Evolutionary conservation across 2,329 filamentous ascomycete genomes (phyloP).

Genomic region (Ceratocystis colombiana): DNA sequence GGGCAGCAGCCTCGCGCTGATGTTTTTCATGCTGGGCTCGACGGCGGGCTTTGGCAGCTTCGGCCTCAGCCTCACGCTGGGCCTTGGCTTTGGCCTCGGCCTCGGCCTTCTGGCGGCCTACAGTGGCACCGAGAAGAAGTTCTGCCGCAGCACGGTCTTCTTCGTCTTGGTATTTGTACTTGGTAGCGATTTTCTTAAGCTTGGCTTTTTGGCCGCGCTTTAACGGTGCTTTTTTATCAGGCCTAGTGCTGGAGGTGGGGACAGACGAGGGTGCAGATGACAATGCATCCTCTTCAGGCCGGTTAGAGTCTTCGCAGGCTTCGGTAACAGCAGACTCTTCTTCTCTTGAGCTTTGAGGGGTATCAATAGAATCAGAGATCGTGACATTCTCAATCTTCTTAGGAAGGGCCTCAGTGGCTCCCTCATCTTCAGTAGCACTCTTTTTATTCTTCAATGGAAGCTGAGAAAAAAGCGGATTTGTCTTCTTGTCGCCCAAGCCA

Average conservation of each 20-base stretch:
- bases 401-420: not conserved
- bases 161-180: slow-evolving; percentile 91
- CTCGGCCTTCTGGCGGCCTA: slow-evolving; percentile 56
- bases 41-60: slow-evolving; percentile 62
- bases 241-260: slow-evolving; percentile 28
- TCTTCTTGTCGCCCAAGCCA: slow-evolving; percentile 7
- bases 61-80: slow-evolving; percentile 53
- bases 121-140: slow-evolving; percentile 68
- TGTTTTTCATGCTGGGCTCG: slow-evolving; percentile 69
- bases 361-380: not conserved
- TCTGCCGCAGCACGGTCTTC: slow-evolving; percentile 81
- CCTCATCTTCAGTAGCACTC: not conserved
- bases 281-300: slow-evolving; percentile 24
- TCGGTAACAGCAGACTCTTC: slow-evolving; percentile 11
- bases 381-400: not conserved
- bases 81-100: slow-evolving; percentile 59
- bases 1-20: slow-evolving; percentile 63
- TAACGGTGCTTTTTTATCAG: slow-evolving; percentile 38
- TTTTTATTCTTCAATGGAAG: not conserved
- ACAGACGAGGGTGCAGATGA: slow-evolving; percentile 24
- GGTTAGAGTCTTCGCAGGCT: slow-evolving; percentile 20
- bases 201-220: slow-evolving; percentile 73
- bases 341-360: not conserved
- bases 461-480: slow-evolving; percentile 17
- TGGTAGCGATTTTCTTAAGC: slow-evolving; percentile 74